Conservation (phyloP, 75 land plant genomes). For the Pseudotsuga menziesii region DNA sequence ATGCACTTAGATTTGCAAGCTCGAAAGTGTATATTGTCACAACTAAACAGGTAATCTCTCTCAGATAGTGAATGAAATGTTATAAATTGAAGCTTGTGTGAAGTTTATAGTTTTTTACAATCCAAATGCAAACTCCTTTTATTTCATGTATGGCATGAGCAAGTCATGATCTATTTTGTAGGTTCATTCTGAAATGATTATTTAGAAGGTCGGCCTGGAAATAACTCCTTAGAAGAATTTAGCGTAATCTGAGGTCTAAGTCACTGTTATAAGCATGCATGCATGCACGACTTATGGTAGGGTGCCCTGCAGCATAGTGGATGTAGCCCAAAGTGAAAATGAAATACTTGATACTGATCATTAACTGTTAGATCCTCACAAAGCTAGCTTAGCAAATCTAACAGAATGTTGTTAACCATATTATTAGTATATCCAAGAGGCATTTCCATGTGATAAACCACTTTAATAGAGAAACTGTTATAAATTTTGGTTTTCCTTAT, state of each 20-base stretch:
- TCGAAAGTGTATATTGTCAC: constrained; percentile 91
- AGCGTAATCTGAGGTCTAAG: neutral
- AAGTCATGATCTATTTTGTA: no score
- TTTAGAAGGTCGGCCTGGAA: neutral
- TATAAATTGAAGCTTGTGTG: no score
- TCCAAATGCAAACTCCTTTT: neutral
- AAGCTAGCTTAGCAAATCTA: neutral
- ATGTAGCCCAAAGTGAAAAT: neutral
- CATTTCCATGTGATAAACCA: neutral
- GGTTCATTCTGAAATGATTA: no score
- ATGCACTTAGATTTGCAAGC: constrained; percentile 86
- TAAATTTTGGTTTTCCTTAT: neutral
- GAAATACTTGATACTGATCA: neutral
- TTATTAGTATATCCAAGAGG: neutral
- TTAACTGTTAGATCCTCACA: neutral
- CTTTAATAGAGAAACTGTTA: neutral
- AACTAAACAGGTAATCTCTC: constrained; percentile 78
- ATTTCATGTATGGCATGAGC: neutral
- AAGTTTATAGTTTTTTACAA: neutral
- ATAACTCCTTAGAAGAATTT: neutral
- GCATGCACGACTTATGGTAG: neutral
- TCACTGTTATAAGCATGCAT: neutral
- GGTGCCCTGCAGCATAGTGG: neutral
- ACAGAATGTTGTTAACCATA: neutral
- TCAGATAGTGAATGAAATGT: no score